Evolutionary conservation across 2,329 filamentous ascomycete genomes (phyloP), one percentile per base, ranked within the genome.

Genomic region (Ilyonectria robusta): DNA sequence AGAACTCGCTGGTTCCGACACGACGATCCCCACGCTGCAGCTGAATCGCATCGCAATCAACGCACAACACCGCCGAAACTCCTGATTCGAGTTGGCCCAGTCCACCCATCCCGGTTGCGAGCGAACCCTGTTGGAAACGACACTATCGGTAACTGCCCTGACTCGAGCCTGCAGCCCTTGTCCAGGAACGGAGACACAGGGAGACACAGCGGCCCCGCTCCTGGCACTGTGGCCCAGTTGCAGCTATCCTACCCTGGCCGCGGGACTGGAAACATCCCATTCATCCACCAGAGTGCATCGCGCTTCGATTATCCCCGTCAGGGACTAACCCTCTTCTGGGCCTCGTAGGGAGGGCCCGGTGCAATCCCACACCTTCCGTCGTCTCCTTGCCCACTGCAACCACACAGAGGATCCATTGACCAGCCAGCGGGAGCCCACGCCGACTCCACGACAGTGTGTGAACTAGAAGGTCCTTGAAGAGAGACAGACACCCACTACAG

Each of bases 111-210:
- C 62, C 65, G 65, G 65, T 73, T 57, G 65, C 66, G 69, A 47
- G 29, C 48, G 35, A 63, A 51, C 66, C 66, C 71, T 63, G 65
- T 68, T 62, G 26, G 54, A 66, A 66, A 66, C 59, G 54, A 62
- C 59, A 59, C 59, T 68, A 65, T 54, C 50, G 51, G 62, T 33
- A 53, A 67, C 66, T 70, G 63, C 67, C 72, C 74, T 76, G 74
- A 76, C 74, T 76, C 74, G 66, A 47, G 62, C 59, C 69, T 57
- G 59, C 46, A 47, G 64, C 66, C 59, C 72, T 73, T 74, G 68
- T 62, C 67, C 68, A 72, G 74, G 72, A 76, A 76, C 74, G 71
- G 74, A 68, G 66, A 53, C 51, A 59, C 65, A 42, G n/a, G 65
- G 74, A 72, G 23, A 23, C 23, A 23, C 62, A 62, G 74, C 72